These are phyloP conservation scores for Helianthus tuberosus DNA, from an alignment of 129 eudicot genomes.

Conservation along the genomic window DNA sequence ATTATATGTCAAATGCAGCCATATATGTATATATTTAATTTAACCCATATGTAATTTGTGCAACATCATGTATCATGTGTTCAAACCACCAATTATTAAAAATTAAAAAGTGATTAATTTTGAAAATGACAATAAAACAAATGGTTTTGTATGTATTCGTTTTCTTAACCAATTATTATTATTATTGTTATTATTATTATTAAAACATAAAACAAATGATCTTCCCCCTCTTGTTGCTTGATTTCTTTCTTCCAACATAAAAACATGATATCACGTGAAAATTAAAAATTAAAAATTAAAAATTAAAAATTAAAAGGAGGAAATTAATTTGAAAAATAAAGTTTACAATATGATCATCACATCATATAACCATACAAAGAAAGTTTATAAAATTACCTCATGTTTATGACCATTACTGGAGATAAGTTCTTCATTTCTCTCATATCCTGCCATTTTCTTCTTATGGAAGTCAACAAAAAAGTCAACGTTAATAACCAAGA, in stretches of 20 bases:
- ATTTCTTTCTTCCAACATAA: slow-evolving; percentile 12
- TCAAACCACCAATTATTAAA: slow-evolving; percentile 24
- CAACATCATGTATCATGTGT: slow-evolving; percentile 43
- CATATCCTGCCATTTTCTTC: slow-evolving; percentile 60
- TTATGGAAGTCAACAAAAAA: slow-evolving; percentile 14
- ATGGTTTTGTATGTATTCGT: neutral
- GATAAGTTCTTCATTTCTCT: slow-evolving; percentile 41
- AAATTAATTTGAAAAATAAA: slow-evolving; percentile 1
- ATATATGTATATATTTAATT: slow-evolving; percentile 1
- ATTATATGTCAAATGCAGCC: neutral
- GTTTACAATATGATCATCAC: slow-evolving; percentile 6
- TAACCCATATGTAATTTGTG: neutral
- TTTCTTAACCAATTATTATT: neutral
- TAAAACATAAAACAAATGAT: too few relatives aligned
- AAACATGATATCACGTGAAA: slow-evolving; percentile 7
- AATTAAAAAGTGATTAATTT: neutral
- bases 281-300: neutral
- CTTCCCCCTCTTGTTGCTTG: neutral
- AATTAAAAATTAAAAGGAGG: neutral
- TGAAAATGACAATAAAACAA: neutral
- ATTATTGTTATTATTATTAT: neutral
- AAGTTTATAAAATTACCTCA: slow-evolving; percentile 45
- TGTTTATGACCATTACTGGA: slow-evolving; percentile 49
- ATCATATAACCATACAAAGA: neutral
- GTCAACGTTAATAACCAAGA: slow-evolving; percentile 5